phyloP scores from a whole-genome alignment of 371 early-diverging fungal genomes.

The Mucor irregularis region DNA sequence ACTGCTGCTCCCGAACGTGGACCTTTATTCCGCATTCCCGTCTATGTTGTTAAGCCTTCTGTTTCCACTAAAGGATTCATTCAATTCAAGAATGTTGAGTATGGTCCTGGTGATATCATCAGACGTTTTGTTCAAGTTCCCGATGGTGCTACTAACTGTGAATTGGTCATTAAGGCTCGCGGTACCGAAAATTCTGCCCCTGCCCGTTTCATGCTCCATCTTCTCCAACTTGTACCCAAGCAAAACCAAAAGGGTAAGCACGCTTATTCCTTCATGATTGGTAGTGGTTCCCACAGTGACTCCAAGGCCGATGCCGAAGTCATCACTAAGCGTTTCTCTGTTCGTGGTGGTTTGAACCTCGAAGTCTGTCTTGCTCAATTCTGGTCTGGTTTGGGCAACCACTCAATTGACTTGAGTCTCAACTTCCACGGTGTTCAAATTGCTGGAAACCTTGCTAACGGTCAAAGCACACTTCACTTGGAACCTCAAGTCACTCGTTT shows the following conservation, averaged over 20 bases:
- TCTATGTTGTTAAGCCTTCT: conserved; percentile 87
- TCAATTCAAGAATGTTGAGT: conserved; percentile 60
- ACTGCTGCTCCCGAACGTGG: conserved; percentile 72
- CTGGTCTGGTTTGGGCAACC: conserved; percentile 81
- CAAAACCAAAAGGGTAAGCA: conserved; percentile 67
- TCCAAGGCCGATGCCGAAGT: conserved; percentile 64
- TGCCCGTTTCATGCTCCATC: conserved; percentile 64
- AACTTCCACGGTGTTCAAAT: conserved; percentile 82
- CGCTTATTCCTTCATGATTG: conserved; percentile 58
- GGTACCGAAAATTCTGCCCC: conserved; percentile 47
- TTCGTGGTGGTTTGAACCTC: conserved; percentile 73
- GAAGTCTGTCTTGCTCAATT: conserved; percentile 84
- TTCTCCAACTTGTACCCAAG: conserved; percentile 74
- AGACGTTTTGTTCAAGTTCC: conserved; percentile 86
- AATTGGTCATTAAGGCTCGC: conserved; percentile 41
- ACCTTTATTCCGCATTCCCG: conserved; percentile 83
- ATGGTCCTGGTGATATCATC: conserved; percentile 77
- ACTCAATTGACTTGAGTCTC: conserved; percentile 69
- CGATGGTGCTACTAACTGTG: conserved; percentile 73
- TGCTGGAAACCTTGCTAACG: conserved; percentile 62
- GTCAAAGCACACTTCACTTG: conserved; percentile 46
- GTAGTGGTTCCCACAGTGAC: conserved; percentile 64
- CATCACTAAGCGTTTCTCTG: conserved; percentile 61
- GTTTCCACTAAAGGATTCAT: conserved; percentile 49
- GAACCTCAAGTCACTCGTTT: conserved; percentile 62